Evolutionary conservation across 2,329 filamentous ascomycete species (phyloP).

Genomic region (Pyrenochaeta sp.): DNA sequence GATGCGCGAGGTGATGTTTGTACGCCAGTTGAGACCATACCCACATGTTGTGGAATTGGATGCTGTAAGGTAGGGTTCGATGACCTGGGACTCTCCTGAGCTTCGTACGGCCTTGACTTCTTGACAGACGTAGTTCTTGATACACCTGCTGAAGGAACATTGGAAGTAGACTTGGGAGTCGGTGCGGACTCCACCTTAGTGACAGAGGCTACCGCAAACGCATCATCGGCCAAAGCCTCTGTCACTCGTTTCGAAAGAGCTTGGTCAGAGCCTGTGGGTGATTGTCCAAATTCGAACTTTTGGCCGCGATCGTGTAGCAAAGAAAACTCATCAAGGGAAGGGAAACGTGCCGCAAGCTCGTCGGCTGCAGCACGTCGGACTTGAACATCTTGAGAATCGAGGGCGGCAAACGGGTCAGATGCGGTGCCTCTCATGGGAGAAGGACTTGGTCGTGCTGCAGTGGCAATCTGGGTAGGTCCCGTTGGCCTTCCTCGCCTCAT

Average conservation of each 20-base stretch:
- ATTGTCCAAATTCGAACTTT: constrained; percentile 79
- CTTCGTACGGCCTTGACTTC: constrained; percentile 31
- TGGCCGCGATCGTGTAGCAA: constrained; percentile 82
- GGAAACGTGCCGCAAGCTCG: constrained; percentile 85
- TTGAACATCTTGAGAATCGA: constrained; percentile 71
- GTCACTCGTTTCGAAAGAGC: constrained; percentile 71
- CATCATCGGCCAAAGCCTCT: constrained; percentile 82
- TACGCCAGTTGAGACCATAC: constrained; percentile 75
- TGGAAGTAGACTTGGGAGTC: constrained; percentile 34
- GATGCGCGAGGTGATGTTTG: constrained; percentile 72
- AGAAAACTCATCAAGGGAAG: constrained; percentile 91
- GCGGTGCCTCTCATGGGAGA: constrained; percentile 74
- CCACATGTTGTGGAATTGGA: constrained; percentile 57
- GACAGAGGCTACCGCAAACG: constrained; percentile 66
- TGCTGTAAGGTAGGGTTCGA: constrained; percentile 48
- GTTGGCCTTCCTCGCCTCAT: constrained; percentile 88
- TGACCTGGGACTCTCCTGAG: constrained; percentile 32
- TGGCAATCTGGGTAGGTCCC: constrained; percentile 55
- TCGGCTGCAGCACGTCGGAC: constrained; percentile 66
- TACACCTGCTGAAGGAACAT: constrained; percentile 39
- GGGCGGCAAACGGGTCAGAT: constrained; percentile 87
- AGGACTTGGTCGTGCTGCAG: constrained; percentile 63
- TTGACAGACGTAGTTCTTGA: constrained; percentile 44
- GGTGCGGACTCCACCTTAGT: constrained; percentile 38
- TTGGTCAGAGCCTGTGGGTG: constrained; percentile 49